These are phyloP conservation scores for Ceratobasidium papillatum DNA, from an alignment of 1,284 basidiomycete species.

Conservation along the genomic window DNA sequence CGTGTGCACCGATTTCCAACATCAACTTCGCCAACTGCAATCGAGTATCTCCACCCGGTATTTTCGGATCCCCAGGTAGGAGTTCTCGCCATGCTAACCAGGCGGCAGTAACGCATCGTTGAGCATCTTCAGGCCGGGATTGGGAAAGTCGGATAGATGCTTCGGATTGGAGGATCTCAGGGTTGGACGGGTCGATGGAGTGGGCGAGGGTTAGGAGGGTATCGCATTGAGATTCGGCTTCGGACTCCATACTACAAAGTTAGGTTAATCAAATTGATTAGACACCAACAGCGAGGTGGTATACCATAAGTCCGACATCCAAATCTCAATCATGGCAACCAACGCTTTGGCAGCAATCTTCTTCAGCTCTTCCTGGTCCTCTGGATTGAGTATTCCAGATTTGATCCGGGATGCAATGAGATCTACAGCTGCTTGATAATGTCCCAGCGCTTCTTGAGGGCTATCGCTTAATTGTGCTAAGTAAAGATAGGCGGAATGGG, in stretches of 20 bases:
- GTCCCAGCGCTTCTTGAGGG: constrained; percentile 76
- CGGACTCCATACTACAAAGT: constrained; percentile 74
- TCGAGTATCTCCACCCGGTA: constrained; percentile 80
- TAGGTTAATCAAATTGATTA: background rate
- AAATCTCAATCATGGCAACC: constrained; percentile 93
- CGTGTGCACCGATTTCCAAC: constrained; percentile 78
- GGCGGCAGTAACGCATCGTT: constrained; percentile 70
- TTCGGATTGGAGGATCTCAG: constrained; percentile 82
- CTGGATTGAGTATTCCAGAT: constrained; percentile 49
- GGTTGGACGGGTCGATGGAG: constrained; percentile 76
- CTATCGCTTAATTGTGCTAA: constrained; percentile 87
- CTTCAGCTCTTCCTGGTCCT: constrained; percentile 70
- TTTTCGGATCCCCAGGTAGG: constrained; percentile 70
- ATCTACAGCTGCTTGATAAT: constrained; percentile 84
- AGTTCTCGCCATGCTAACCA: constrained; percentile 80
- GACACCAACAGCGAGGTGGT: constrained; percentile 48
- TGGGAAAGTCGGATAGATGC: constrained; percentile 93
- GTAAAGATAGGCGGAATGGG: constrained; percentile 87
- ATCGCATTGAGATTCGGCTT: constrained; percentile 84
- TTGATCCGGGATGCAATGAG: constrained; percentile 76
- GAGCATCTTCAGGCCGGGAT: constrained; percentile 81
- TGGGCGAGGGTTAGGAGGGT: constrained; percentile 76
- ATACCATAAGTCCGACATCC: constrained; percentile 96
- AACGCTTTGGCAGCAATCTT: constrained; percentile 83
- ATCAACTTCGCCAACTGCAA: constrained; percentile 83